Base-by-base conservation (phyloP, 2,329 filamentous ascomycete genomes). In the Cercospora sesami region DNA sequence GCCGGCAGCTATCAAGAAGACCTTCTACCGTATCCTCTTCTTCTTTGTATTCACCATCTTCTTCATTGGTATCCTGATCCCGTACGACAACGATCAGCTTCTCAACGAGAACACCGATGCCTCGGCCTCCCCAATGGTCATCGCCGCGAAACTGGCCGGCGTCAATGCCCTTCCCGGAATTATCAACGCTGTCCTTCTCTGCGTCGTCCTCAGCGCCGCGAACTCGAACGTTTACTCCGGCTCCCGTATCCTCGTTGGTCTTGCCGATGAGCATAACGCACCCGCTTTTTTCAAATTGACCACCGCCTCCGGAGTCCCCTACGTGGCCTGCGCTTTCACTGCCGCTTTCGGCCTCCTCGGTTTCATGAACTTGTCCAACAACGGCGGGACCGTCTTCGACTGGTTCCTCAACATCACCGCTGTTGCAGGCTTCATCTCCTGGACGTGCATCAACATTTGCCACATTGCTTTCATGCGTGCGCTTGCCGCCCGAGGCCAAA, bases 341-440 rank as follows among this genome's bases (percentile, higher is more conserved):
- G 84, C 93, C 58, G 77, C 86, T 3, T 88, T 95, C 73, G 86
- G 90, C 1, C 82, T 93, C 6, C 81, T 96, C 10, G 87, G 89
- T 2, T 95, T 93, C 79, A 81, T 94, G 59, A 89, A 93, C 78
- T 84, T 94, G 18, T 90, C 87, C 7, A 85, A 87, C 69, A 90
- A 90, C 76, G 87, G 85, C 21, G 84, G 90, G 55, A 86, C 89
- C 83, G 91, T 93, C 1, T 81, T 94, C 69, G 84, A 84, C 57
- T 93, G 91, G 91, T 88, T 93, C 71, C 86, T 91, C 48, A 90
- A 86, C 67, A 79, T 92, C 75, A 83, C 92, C 18, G 93, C 91
- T 10, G 90, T 91, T 0, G 91, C 90, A 1, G 89, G 91, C 74
- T 84, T 93, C 14, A 89, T 93, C 80, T 91, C 91, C 76, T 93